Conservation (phyloP, 1,284 basidiomycete genomes). For the Somion occarium region DNA sequence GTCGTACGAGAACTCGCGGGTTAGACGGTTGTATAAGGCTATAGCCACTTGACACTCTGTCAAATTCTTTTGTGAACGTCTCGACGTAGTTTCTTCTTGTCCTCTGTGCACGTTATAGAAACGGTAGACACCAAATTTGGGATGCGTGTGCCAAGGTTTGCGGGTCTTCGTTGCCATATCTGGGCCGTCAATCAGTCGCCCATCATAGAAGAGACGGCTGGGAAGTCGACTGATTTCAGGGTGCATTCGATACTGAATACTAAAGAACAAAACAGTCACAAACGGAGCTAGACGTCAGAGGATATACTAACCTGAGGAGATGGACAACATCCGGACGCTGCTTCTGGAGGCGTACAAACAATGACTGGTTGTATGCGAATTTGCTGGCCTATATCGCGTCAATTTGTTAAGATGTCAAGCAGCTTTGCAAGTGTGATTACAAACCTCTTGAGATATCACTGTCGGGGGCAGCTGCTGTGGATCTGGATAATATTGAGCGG, state of each 20-base stretch:
- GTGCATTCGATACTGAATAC: conserved; percentile 99
- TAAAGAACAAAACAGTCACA: conserved; percentile 27
- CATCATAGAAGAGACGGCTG: conserved; percentile 86
- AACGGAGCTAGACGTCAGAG: conserved; percentile 4
- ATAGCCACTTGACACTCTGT: conserved; percentile 78
- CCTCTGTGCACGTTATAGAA: conserved; percentile 80
- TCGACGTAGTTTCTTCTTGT: conserved; percentile 40
- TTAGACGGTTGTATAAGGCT: conserved; percentile 74
- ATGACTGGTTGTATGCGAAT: conserved; percentile 83
- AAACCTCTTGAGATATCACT: conserved; percentile 81
- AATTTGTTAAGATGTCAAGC: background rate
- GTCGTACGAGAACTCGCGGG: conserved; percentile 62
- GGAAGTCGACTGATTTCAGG: conserved; percentile 92
- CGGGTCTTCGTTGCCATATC: conserved; percentile 82
- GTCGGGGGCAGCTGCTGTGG: conserved; percentile 97
- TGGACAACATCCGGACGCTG: conserved; percentile 79
- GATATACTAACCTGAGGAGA: conserved; percentile 69
- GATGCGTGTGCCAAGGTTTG: conserved; percentile 82
- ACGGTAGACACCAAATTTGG: conserved; percentile 83
- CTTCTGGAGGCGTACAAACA: conserved; percentile 92
- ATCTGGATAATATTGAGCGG: conserved; percentile 49
- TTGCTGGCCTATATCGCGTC: conserved; percentile 54
- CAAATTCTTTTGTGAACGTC: conserved; percentile 76
- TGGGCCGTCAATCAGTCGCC: conserved; percentile 82
- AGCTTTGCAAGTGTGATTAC: conserved; percentile 6